phyloP scores from a whole-genome alignment of 106 monocot genomes.

The Dendrobium nobile region DNA sequence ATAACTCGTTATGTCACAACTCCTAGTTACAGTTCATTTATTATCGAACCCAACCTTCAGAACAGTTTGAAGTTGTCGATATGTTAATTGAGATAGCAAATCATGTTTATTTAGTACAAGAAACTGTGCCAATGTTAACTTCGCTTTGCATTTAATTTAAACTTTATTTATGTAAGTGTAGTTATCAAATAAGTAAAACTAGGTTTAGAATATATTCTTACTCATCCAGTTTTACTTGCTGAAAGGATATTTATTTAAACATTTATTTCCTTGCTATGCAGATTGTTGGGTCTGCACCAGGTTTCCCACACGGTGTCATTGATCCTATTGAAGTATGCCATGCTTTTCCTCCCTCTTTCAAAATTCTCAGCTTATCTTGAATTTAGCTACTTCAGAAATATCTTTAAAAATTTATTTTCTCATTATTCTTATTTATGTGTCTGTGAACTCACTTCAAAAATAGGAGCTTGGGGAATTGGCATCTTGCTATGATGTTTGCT shows the following conservation, averaged over 20 bases:
- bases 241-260: neutral
- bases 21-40: neutral
- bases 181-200: neutral
- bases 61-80: neutral
- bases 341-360: neutral
- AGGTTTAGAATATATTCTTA: neutral
- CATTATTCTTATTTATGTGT: neutral
- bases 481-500: conserved; percentile 60
- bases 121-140: neutral
- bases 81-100: neutral
- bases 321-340: conserved; percentile 89
- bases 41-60: neutral
- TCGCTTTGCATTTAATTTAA: neutral
- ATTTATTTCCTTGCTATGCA: conserved; percentile 16
- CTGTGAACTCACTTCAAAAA: conserved; percentile 8
- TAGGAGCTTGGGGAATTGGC: conserved; percentile 92
- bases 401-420: neutral
- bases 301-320: conserved; percentile 84
- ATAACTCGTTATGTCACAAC: neutral
- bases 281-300: conserved; percentile 94
- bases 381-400: neutral
- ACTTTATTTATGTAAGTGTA: neutral
- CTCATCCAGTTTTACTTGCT: neutral
- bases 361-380: neutral
- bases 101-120: neutral